Conservation (phyloP, 179 eudicot species). For the Monotropa hypopitys region DNA sequence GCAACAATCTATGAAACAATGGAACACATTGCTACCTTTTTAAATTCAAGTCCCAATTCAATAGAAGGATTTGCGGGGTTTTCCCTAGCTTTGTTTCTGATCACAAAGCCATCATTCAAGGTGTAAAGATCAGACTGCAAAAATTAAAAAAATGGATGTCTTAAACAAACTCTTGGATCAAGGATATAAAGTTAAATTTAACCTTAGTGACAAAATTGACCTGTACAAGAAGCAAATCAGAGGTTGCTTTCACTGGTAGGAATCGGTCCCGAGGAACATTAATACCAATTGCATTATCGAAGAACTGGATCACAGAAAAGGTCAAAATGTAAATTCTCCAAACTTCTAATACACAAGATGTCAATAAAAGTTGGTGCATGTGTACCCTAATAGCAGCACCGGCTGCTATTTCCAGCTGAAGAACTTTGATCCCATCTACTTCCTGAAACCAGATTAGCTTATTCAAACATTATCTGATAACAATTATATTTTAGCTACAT, state of each 20-base stretch:
- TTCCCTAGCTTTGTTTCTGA: conserved; percentile 52
- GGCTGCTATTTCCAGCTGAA: conserved; percentile 98
- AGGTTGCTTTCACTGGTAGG: conserved; percentile 93
- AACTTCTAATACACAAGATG: neutral
- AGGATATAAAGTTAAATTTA: neutral
- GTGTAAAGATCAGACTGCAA: conserved; percentile 85
- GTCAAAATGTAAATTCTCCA: neutral
- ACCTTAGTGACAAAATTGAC: conserved; percentile 21
- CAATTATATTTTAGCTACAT: neutral
- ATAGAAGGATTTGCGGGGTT: conserved; percentile 79
- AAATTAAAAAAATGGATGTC: neutral
- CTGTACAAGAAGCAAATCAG: conserved; percentile 94
- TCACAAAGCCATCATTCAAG: conserved; percentile 56
- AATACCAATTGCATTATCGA: conserved; percentile 74
- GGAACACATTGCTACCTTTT: conserved; percentile 50
- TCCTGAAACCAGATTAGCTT: conserved; percentile 41
- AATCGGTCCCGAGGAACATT: conserved; percentile 95
- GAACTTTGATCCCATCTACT: conserved; percentile 92
- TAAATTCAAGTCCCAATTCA: conserved; percentile 90
- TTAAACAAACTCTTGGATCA: neutral
- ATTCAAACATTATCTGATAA: conserved; percentile 5
- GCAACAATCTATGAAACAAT: neutral
- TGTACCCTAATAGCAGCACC: conserved; percentile 95
- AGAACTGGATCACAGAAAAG: conserved; percentile 40
- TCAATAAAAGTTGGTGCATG: neutral